These are phyloP conservation scores for Penstemon barbatus DNA, from an alignment of 257 asterid species.

Conservation along the genomic window DNA sequence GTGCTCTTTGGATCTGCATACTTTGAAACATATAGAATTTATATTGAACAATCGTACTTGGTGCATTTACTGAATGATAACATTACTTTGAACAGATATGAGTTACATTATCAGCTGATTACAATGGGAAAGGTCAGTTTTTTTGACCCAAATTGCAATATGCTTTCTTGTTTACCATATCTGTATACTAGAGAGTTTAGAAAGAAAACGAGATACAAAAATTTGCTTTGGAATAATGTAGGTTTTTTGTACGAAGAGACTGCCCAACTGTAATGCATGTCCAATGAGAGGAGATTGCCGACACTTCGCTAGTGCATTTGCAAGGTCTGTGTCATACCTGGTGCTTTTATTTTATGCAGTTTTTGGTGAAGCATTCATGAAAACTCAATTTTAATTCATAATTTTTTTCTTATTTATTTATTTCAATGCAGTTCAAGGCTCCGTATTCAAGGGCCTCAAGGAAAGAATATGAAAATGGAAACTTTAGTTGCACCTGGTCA, in stretches of 20 bases:
- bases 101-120: slow-evolving; percentile 52
- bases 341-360: background rate
- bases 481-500: slow-evolving; percentile 23
- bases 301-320: slow-evolving; percentile 59
- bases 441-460: slow-evolving; percentile 36
- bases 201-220: background rate
- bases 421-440: slow-evolving; percentile 37
- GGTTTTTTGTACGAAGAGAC: slow-evolving; percentile 55
- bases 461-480: slow-evolving; percentile 15
- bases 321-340: slow-evolving; percentile 43
- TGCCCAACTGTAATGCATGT: slow-evolving; percentile 60
- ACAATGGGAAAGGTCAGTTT: slow-evolving; percentile 55
- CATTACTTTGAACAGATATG: slow-evolving; percentile 43
- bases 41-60: background rate
- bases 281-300: slow-evolving; percentile 55
- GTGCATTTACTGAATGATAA: background rate
- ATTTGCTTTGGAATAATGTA: slow-evolving; percentile 14
- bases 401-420: background rate
- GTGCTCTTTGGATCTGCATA: background rate
- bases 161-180: background rate
- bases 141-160: background rate
- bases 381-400: too few relatives aligned
- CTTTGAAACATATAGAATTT: background rate
- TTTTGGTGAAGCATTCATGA: too few relatives aligned
- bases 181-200: background rate